A percentile compares a stretch with the other conserved stretches of the same genome.
Conservation (phyloP, 371 early-diverging fungal species). For the Lichtheimia hyalospora region DNA sequence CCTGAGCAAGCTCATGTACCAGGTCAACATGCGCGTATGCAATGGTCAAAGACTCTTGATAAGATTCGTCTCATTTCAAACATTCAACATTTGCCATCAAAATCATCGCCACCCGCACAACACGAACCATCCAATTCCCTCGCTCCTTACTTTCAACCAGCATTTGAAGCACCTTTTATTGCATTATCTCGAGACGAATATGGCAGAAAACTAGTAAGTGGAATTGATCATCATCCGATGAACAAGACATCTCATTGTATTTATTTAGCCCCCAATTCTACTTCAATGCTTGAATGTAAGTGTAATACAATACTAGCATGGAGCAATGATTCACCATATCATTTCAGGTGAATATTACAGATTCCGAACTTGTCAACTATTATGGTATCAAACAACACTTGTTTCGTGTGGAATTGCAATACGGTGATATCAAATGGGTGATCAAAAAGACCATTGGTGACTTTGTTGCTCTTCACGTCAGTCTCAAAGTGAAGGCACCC, state of each 20-base stretch:
- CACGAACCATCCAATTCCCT: constrained; percentile 10
- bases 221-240: neutral
- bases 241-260: neutral
- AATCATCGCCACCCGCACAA: constrained; percentile 10
- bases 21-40: constrained; percentile 19
- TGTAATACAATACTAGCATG: neutral
- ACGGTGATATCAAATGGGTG: constrained; percentile 82
- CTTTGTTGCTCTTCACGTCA: constrained; percentile 66
- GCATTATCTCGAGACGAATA: constrained; percentile 35
- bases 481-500: constrained; percentile 49
- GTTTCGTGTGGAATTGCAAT: constrained; percentile 76
- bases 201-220: constrained; percentile 36
- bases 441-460: constrained; percentile 68
- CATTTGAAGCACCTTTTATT: constrained; percentile 46
- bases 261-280: constrained; percentile 43
- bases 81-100: constrained; percentile 15
- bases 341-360: constrained; percentile 51
- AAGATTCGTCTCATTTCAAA: constrained; percentile 43
- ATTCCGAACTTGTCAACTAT: constrained; percentile 47
- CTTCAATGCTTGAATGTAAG: constrained; percentile 41
- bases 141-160: constrained; percentile 38
- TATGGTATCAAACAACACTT: constrained; percentile 43
- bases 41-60: constrained; percentile 48
- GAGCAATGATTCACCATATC: neutral
- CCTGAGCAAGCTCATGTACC: constrained; percentile 3